phyloP scores from a whole-genome alignment of 768 basidiomycete species.

The Trametes coccinea region DNA sequence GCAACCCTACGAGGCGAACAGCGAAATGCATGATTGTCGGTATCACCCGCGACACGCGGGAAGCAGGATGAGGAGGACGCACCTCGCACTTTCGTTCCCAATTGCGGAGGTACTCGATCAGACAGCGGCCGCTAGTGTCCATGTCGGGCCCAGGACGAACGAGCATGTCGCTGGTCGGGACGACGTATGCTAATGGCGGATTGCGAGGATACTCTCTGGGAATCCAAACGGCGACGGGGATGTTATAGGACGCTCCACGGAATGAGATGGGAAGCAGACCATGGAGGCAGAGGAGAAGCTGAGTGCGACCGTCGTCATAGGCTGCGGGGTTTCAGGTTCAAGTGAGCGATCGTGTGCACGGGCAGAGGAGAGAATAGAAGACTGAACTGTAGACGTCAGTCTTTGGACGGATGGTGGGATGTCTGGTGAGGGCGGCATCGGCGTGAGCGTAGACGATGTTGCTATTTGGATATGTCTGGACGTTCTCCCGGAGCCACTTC shows the following conservation, averaged over 20 bases:
- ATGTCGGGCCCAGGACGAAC: slow-evolving; percentile 74
- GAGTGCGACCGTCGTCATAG: slow-evolving; percentile 92
- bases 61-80: slow-evolving; percentile 30
- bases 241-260: slow-evolving; percentile 80
- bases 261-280: slow-evolving; percentile 89
- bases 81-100: slow-evolving; percentile 90
- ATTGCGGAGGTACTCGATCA: slow-evolving; percentile 64
- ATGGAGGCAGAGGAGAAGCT: slow-evolving; percentile 86
- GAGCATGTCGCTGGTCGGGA: slow-evolving; percentile 89
- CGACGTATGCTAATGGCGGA: slow-evolving; percentile 88
- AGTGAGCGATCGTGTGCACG: slow-evolving; percentile 19
- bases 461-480: slow-evolving; percentile 52
- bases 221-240: slow-evolving; percentile 89
- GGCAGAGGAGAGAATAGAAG: slow-evolving; percentile 7
- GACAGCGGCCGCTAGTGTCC: slow-evolving; percentile 78
- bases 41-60: slow-evolving; percentile 6
- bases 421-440: slow-evolving; percentile 55
- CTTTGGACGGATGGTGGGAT: slow-evolving; percentile 67
- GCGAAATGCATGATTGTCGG: slow-evolving; percentile 21
- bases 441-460: slow-evolving; percentile 67
- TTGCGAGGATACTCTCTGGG: slow-evolving; percentile 78
- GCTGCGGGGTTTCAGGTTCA: slow-evolving; percentile 45
- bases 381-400: slow-evolving; percentile 75
- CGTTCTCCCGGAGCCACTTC: slow-evolving; percentile 68
- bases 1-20: slow-evolving; percentile 58